Evolutionary conservation across 2,329 filamentous ascomycete species (phyloP).

Genomic region (Graphium sp.): DNA sequence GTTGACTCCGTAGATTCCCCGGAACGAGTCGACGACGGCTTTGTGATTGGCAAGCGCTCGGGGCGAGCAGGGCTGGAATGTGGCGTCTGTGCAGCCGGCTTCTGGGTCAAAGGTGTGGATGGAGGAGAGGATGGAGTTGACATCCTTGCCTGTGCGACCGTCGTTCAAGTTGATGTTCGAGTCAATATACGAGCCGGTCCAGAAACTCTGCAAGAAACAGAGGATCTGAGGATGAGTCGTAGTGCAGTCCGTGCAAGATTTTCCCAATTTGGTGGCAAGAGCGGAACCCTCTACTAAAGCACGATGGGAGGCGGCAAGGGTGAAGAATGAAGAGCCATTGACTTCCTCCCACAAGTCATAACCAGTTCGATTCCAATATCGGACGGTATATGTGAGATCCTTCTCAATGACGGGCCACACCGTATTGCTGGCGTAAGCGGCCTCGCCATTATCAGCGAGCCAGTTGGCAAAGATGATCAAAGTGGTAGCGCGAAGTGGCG

Average conservation of each 20-base stretch:
- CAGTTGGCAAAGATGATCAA: slow-evolving; percentile 58
- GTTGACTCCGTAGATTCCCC: slow-evolving; percentile 54
- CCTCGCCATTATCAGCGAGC: slow-evolving; percentile 49
- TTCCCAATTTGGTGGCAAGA: slow-evolving; percentile 46
- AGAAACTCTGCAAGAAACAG: slow-evolving; percentile 61
- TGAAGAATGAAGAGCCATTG: slow-evolving; percentile 64
- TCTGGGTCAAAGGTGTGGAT: slow-evolving; percentile 55
- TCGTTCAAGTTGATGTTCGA: slow-evolving; percentile 52
- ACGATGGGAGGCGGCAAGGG: slow-evolving; percentile 51
- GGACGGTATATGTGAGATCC: slow-evolving; percentile 57
- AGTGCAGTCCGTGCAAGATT: slow-evolving; percentile 41
- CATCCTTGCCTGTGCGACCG: slow-evolving; percentile 51
- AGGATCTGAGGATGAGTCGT: slow-evolving; percentile 52
- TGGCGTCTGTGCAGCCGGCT: slow-evolving; percentile 47
- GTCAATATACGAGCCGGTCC: slow-evolving; percentile 47
- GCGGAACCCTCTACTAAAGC: slow-evolving; percentile 49
- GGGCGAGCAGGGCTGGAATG: slow-evolving; percentile 65
- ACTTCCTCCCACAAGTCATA: slow-evolving; percentile 82
- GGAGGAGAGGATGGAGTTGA: slow-evolving; percentile 49
- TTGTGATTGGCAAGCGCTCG: slow-evolving; percentile 61
- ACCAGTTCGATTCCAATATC: slow-evolving; percentile 51
- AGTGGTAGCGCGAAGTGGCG: slow-evolving; percentile 58
- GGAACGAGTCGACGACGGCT: slow-evolving; percentile 58
- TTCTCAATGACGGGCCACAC: slow-evolving; percentile 64
- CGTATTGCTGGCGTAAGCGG: slow-evolving; percentile 32